phyloP scores from a whole-genome alignment of 106 monocot species.

The Acorus gramineus region DNA sequence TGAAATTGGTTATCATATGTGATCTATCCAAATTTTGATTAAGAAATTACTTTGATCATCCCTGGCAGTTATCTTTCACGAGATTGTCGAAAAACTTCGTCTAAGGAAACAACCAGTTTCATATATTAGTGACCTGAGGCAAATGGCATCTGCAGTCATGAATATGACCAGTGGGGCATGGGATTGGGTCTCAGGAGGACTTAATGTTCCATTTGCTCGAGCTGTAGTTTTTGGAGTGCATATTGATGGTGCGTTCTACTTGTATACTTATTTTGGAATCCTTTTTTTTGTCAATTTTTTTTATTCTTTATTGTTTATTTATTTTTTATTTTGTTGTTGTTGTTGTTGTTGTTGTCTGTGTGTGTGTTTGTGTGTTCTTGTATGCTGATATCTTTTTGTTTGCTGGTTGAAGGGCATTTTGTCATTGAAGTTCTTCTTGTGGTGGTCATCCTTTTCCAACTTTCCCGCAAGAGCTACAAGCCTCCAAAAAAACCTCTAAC shows the following conservation, averaged over 20 bases:
- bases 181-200: conserved; percentile 43
- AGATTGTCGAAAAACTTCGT: too few species aligned
- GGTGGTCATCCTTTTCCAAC: conserved; percentile 60
- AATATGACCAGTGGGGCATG: conserved; percentile 25
- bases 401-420: conserved; percentile 48
- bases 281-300: too few species aligned
- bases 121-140: too few species aligned
- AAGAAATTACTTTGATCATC: too few species aligned
- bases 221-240: conserved; percentile 75
- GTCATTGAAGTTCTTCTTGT: conserved; percentile 73
- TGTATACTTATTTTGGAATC: too few species aligned
- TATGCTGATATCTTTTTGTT: not conserved
- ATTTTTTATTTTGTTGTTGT: not conserved
- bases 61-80: too few species aligned
- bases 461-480: conserved; percentile 85
- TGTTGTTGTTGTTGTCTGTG: not conserved
- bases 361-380: not conserved
- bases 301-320: not conserved
- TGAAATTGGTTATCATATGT: too few species aligned
- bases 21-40: too few species aligned
- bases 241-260: conserved; percentile 44
- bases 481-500: conserved; percentile 74
- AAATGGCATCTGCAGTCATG: conserved; percentile 45
- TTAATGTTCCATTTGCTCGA: conserved; percentile 51
- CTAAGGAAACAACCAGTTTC: too few species aligned